These are phyloP conservation scores for Rhododendron griersonianum DNA, from an alignment of 148 eudicot species.

Conservation along the genomic window DNA sequence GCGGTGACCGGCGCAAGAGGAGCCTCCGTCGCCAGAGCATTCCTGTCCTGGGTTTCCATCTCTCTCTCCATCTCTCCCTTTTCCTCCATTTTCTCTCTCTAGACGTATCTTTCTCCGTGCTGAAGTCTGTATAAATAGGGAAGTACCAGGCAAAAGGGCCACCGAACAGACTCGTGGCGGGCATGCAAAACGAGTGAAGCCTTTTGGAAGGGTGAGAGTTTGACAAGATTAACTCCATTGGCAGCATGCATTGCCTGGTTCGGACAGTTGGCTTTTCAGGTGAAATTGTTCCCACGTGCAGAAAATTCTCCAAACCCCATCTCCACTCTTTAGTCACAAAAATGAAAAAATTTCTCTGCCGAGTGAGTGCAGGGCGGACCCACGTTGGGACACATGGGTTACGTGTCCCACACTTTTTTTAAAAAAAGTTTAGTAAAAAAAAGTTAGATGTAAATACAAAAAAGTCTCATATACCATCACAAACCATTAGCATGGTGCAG, in stretches of 20 bases:
- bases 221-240: background rate
- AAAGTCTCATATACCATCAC: no score
- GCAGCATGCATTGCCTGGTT: background rate
- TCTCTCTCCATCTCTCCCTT: background rate
- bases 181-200: background rate
- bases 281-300: background rate
- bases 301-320: no score
- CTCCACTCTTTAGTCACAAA: no score
- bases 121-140: background rate
- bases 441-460: no score
- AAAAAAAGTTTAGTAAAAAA: no score
- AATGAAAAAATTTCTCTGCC: no score
- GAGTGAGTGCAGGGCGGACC: no score
- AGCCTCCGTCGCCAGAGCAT: conserved; percentile 57
- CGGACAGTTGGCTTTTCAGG: background rate
- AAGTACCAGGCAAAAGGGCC: background rate
- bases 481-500: no score
- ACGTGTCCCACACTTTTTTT: no score
- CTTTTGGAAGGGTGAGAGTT: background rate
- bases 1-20: conserved; percentile 54
- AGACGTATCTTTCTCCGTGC: background rate
- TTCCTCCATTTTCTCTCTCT: background rate
- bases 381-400: no score
- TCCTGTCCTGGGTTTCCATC: conserved; percentile 27
- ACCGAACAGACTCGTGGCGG: background rate